A percentile compares a stretch with the other conserved stretches of the same genome.
phyloP scores from a whole-genome alignment of 2,329 filamentous ascomycete species.

The Fusarium sp. region DNA sequence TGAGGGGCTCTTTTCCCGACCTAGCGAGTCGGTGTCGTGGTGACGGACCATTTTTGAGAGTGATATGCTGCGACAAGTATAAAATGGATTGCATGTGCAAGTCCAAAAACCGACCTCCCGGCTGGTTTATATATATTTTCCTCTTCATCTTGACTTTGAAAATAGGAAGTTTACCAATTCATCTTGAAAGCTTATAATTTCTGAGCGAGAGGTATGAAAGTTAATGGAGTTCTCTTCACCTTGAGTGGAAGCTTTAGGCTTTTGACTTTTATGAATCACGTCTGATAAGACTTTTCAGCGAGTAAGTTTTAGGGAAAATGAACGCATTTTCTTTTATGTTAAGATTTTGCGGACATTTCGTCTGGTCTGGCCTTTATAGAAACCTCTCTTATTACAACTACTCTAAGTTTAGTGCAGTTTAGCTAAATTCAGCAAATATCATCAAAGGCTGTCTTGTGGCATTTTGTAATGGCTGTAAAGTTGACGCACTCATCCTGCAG shows the following conservation, averaged over 20 bases:
- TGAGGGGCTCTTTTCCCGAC: background rate
- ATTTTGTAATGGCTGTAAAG: background rate
- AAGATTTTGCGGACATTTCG: accelerated
- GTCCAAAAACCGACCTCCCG: no score
- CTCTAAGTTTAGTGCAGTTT: accelerated
- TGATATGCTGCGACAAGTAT: background rate
- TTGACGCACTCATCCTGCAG: background rate
- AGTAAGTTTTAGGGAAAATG: accelerated
- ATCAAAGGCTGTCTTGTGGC: no score
- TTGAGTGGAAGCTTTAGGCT: background rate
- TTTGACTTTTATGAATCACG: background rate
- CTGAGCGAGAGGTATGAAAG: accelerated
- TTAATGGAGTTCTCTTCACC: accelerated
- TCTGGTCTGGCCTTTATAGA: background rate
- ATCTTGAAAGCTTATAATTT: no score
- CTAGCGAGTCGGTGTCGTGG: background rate
- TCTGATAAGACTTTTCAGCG: no score
- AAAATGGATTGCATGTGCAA: background rate
- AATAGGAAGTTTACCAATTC: background rate
- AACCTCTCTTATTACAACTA: accelerated
- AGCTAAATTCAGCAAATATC: accelerated
- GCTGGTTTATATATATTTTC: background rate
- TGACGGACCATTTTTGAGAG: background rate
- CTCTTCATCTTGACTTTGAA: background rate
- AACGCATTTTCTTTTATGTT: accelerated